phyloP scores from a whole-genome alignment of 768 basidiomycete species.

The Paxillus involutus region DNA sequence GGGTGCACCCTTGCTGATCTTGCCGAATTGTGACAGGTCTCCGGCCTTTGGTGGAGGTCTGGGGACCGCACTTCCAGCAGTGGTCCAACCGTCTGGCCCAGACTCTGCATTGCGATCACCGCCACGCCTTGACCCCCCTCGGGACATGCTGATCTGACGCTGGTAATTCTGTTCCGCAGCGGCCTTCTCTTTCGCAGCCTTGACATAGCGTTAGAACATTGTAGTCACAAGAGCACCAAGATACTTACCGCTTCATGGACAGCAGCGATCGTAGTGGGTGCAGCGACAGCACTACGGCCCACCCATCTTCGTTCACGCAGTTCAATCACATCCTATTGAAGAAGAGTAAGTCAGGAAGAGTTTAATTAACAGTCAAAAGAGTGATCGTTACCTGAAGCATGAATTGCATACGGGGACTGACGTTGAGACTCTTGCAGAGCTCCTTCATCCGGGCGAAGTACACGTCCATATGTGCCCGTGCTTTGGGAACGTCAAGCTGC shows the following conservation, averaged over 20 bases:
- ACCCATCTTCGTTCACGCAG: constrained; percentile 84
- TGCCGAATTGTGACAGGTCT: constrained; percentile 85
- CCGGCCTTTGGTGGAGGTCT: constrained; percentile 77
- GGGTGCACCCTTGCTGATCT: constrained; percentile 70
- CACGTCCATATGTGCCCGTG: constrained; percentile 83
- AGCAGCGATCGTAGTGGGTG: constrained; percentile 85
- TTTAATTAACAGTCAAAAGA: neutral
- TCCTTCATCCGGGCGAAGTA: constrained; percentile 92
- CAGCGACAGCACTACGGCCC: constrained; percentile 65
- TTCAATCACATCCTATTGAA: constrained; percentile 81
- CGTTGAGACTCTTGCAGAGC: constrained; percentile 68
- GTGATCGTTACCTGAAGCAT: constrained; percentile 83
- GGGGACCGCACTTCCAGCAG: constrained; percentile 49
- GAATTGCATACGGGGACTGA: constrained; percentile 87
- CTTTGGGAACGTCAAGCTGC: constrained; percentile 77
- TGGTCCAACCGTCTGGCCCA: constrained; percentile 88
- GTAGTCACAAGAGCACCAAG: neutral
- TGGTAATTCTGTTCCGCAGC: constrained; percentile 56
- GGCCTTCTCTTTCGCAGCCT: constrained; percentile 85
- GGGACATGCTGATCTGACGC: constrained; percentile 76
- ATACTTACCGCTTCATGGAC: constrained; percentile 79
- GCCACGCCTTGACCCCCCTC: constrained; percentile 88
- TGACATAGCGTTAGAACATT: constrained; percentile 7
- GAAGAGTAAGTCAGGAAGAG: constrained; percentile 1
- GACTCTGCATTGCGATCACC: constrained; percentile 63